Evolutionary conservation across 2,329 filamentous ascomycete genomes (phyloP), one percentile per base, ranked within the genome.

Genomic region (Hawksworthiomyces lignivorus): DNA sequence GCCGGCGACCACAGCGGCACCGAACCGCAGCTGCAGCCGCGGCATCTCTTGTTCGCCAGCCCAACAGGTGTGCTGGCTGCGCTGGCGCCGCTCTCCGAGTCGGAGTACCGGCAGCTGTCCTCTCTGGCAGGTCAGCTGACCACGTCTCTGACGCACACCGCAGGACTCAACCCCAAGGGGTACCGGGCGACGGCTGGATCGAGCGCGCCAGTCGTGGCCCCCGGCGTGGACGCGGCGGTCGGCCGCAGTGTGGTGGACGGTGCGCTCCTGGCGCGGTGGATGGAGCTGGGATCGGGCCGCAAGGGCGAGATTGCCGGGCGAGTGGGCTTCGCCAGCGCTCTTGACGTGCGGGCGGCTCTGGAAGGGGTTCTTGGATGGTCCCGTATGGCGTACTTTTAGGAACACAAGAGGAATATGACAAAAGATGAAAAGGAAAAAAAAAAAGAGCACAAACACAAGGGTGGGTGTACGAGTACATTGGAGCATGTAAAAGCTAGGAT

Each of bases 131-230:
- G 82, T 4, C 88, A 94, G 57, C 71, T 98, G 2, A 72, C 81
- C 8, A 85, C 80, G 26, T 80, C 82, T 0, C 73, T 96, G 7
- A 80, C 86, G 32, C 81, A 88, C 48, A 67, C 84, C 5, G 86
- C 81, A 7, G 87, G 86, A 0, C 69, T 96, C 37, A 97, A 97
- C 61, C 84, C 87, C 3, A 80, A 84, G 42, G 86, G 81, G 0
- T 86, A 90, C 63, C 75, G 92, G 12, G 68, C 68, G 36, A 76
- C 54, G 58, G 71, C 57, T 58, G 73, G 60, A 55, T 63, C 45
- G 49, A 66, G 46, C 45, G 61, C 58, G 5, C 55, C 57, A n/a
- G 32, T 21, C 17, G 55, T 46, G 40, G 43, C 56, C 6, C 65
- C 75, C 0, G 75, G 70, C 12, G 74, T 80, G 1, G 77, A 80